Evolutionary conservation across 176 grass and related monocot species (phyloP).

Genomic region (Lolium multiflorum): DNA sequence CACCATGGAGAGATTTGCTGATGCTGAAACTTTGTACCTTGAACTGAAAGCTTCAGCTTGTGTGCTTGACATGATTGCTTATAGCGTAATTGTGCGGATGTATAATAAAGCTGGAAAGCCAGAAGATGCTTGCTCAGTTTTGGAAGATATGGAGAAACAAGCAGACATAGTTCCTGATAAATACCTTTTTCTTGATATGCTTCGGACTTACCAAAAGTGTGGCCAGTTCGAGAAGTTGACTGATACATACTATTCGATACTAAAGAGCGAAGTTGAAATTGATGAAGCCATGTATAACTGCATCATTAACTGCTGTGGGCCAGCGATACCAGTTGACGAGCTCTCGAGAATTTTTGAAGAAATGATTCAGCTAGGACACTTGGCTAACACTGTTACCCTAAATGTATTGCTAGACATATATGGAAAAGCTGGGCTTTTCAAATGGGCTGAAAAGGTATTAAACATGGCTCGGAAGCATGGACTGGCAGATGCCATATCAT

Average conservation of each 20-base stretch:
- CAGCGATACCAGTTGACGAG: constrained; percentile 79
- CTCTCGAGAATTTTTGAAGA: constrained; percentile 88
- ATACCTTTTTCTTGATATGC: constrained; percentile 88
- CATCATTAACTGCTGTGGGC: constrained; percentile 93
- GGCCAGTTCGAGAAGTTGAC: constrained; percentile 70
- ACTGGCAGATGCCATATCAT: constrained; percentile 74
- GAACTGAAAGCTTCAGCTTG: constrained; percentile 58
- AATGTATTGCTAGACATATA: constrained; percentile 93
- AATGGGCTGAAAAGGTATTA: constrained; percentile 75
- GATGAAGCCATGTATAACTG: constrained; percentile 95
- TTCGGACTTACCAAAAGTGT: constrained; percentile 80
- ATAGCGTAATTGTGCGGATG: constrained; percentile 84
- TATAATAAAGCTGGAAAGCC: constrained; percentile 69
- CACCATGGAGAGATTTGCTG: constrained; percentile 65
- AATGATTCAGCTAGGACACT: constrained; percentile 69
- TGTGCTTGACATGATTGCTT: constrained; percentile 86
- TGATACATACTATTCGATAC: constrained; percentile 86
- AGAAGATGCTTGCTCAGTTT: constrained; percentile 70
- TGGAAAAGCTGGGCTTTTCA: constrained; percentile 78
- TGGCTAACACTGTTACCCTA: constrained; percentile 71
- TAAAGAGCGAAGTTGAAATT: constrained; percentile 63
- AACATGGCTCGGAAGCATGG: constrained; percentile 73
- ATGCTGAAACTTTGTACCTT: constrained; percentile 73
- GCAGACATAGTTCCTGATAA: constrained; percentile 87
- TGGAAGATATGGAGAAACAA: constrained; percentile 85